Base-by-base conservation (phyloP, 352 stramenopile species). In the Globisporangium megalacanthum region DNA sequence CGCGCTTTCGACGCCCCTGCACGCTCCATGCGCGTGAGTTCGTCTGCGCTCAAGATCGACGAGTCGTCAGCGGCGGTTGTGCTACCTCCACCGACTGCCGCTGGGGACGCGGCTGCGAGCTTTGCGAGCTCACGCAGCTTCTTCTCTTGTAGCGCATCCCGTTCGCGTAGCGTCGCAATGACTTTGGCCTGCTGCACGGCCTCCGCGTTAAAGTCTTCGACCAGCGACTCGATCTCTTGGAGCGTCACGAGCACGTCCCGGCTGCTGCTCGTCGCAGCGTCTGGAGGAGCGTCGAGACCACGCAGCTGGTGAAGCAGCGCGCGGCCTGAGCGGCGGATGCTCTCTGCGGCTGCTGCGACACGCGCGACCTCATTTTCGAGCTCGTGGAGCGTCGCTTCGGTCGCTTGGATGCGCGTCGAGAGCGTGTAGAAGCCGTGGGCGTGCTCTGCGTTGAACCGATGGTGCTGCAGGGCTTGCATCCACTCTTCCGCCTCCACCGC, bases 391-490 rank as follows among this genome's bases (percentile, higher is more conserved):
- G 55, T 54, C 6, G 64, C 37, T 52, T 90, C 64, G 11, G 72
- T 65, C 22, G 75, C 74, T 1, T 55, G 54, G 35, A 88, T 52
- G 45, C 78, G 54, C 47, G 69, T 45, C 46, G 64, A 58, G 66
- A 69, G 69, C 54, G 67, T 42, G 36, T 65, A 52, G 46, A 77
- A 75, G 17, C 77, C 67, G 41, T 77, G 61, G 42, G 80, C 66
- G 49, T 72, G 74, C 53, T 77, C 72, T 13, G 72, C n/a, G 42
- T 72, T 73, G 54, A 89, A 93, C 20, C 80, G 80, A 59, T 91
- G 80, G 52, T 75, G 66, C 47, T 72, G 64, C 56, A 93, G 73
- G 33, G 83, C 80, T 0, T 79, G 62, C 73, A 91, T 93, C 83
- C 83, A 93, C 63, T 75, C 64, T 13, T 67, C 59, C 3, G 79